Conservation (phyloP, 306 rosid species). For the Phaseolus lunatus region DNA sequence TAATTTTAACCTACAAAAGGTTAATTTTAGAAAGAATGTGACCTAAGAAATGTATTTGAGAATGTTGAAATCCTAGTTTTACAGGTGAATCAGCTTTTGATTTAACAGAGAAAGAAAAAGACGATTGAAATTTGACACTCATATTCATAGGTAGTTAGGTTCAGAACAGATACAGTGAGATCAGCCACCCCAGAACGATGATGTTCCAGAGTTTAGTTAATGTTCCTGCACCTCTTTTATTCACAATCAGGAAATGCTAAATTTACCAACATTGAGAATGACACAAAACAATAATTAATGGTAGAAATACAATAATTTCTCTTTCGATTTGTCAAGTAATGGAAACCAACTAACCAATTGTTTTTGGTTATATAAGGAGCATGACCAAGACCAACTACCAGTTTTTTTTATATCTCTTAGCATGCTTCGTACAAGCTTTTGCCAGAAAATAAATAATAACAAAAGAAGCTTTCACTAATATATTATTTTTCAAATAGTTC, state of each 20-base stretch:
- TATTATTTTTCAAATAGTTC: not conserved
- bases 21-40: no score
- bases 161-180: not conserved
- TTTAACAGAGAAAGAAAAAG: not conserved
- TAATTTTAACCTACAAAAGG: no score
- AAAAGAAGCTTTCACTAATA: not conserved
- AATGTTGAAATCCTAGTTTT: no score
- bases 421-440: not conserved
- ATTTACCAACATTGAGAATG: not conserved
- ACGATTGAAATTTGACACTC: no score
- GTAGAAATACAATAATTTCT: not conserved
- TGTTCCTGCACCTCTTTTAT: not conserved
- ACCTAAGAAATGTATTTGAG: no score
- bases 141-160: not conserved
- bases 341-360: not conserved
- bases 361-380: not conserved
- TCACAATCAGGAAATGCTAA: not conserved
- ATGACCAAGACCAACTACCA: not conserved
- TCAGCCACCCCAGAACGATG: not conserved
- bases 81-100: no score
- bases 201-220: not conserved
- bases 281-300: not conserved
- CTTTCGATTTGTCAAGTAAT: not conserved
- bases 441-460: not conserved
- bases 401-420: not conserved